These are phyloP conservation scores for Macrotyloma uniflorum DNA, from an alignment of 306 rosid species.

Conservation along the genomic window DNA sequence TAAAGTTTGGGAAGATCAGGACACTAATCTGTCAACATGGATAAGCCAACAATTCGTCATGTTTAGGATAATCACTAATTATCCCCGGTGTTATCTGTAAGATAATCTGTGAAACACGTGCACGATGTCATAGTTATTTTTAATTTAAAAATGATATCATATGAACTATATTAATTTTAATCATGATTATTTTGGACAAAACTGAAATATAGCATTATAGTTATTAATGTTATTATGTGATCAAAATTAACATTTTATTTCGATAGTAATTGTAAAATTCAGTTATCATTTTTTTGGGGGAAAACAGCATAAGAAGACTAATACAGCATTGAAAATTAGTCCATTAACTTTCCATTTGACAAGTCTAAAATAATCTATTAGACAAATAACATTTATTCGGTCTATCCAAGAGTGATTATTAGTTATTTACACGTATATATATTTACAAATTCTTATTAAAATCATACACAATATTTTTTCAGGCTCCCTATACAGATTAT, in stretches of 20 bases:
- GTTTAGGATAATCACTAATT: neutral
- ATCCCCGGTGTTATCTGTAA: neutral
- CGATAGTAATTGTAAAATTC: neutral
- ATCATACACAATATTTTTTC: neutral
- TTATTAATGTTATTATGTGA: neutral
- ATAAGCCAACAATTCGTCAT: neutral
- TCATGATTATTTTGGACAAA: neutral
- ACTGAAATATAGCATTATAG: neutral
- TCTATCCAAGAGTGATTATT: neutral
- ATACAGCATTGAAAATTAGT: too few relatives aligned
- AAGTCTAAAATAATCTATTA: neutral
- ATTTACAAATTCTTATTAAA: neutral
- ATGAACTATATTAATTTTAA: neutral
- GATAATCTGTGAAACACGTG: neutral
- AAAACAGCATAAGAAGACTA: too few relatives aligned
- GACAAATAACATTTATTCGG: neutral
- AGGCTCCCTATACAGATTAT: neutral
- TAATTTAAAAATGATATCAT: neutral
- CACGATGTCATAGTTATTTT: neutral
- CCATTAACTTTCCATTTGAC: neutral
- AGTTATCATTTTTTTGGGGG: too few relatives aligned
- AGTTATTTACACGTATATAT: neutral
- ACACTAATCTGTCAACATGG: neutral
- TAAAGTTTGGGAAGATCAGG: neutral
- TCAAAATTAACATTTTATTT: neutral